These are phyloP conservation scores for Echium plantagineum DNA, from an alignment of 257 asterid species.

Conservation along the genomic window DNA sequence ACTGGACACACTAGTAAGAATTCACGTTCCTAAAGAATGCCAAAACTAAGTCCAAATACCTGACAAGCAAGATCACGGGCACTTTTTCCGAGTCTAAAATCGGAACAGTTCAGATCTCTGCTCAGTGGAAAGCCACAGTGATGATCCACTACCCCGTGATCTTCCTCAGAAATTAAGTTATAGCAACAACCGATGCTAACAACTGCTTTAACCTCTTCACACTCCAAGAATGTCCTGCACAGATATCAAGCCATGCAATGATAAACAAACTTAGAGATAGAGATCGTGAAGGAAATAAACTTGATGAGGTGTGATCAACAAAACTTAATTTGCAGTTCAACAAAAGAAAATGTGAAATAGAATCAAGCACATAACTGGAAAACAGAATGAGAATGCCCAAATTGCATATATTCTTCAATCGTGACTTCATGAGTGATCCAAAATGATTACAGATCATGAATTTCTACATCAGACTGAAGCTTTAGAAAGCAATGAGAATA, in stretches of 20 bases:
- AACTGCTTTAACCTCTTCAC: conserved; percentile 64
- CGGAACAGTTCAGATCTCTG: conserved; percentile 47
- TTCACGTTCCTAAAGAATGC: not conserved
- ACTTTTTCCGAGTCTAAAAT: conserved; percentile 43
- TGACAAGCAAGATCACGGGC: conserved; percentile 95
- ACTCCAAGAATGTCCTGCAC: conserved; percentile 65
- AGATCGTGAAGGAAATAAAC: too few species aligned
- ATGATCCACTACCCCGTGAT: conserved; percentile 18
- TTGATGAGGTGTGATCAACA: too few species aligned
- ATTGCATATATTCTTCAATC: not conserved
- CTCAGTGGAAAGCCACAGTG: conserved; percentile 78
- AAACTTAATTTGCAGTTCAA: too few species aligned
- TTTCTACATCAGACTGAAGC: not conserved
- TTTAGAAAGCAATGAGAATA: not conserved
- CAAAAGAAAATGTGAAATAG: not conserved
- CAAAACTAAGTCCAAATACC: conserved; percentile 30
- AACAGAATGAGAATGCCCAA: not conserved
- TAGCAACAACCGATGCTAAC: conserved; percentile 91
- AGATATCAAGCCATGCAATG: not conserved
- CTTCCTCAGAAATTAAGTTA: conserved; percentile 70
- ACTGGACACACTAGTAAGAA: not conserved
- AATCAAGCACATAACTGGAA: not conserved
- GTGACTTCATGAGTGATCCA: too few species aligned
- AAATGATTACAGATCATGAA: not conserved
- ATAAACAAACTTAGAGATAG: not conserved